These are phyloP conservation scores for Penicillium hordei DNA, from an alignment of 2,329 filamentous ascomycete species.

Conservation along the genomic window DNA sequence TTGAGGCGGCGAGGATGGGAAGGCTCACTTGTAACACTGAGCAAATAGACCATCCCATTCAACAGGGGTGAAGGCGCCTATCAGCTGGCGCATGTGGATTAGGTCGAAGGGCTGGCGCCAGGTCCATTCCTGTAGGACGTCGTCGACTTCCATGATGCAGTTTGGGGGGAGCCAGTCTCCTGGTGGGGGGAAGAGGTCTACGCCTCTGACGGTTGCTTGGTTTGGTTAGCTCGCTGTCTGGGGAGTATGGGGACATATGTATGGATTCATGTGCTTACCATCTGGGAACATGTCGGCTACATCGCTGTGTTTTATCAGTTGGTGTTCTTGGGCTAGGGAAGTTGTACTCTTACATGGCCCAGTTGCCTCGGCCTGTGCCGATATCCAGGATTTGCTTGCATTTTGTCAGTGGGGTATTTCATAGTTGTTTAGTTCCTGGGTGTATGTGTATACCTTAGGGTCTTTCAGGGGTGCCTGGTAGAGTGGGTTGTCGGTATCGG, in stretches of 20 bases:
- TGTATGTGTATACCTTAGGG: constrained; percentile 1
- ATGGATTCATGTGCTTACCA: neutral
- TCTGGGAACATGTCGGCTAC: constrained; percentile 6
- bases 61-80: constrained; percentile 1
- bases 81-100: constrained; percentile 17
- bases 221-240: neutral
- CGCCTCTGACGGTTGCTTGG: constrained; percentile 9
- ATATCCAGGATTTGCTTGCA: constrained; percentile 6
- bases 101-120: constrained; percentile 17
- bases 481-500: constrained; percentile 1
- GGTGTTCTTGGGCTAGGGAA: too few species aligned
- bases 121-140: constrained; percentile 19
- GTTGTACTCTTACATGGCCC: constrained; percentile 4
- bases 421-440: neutral
- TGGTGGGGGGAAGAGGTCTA: constrained; percentile 23
- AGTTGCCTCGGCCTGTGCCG: constrained; percentile 10
- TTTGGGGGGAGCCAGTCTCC: constrained; percentile 23
- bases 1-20: too few species aligned
- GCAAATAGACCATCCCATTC: constrained; percentile 5
- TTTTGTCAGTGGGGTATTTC: neutral
- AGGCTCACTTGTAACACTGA: constrained; percentile 4
- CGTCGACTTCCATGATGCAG: constrained; percentile 24
- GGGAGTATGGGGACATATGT: neutral
- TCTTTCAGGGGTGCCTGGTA: constrained; percentile 4
- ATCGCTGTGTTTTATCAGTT: neutral